Percentiles rank a stretch among this genome's conserved stretches.
These are phyloP conservation scores for Calvatia gigantea DNA, from an alignment of 768 basidiomycete species.

Conservation along the genomic window DNA sequence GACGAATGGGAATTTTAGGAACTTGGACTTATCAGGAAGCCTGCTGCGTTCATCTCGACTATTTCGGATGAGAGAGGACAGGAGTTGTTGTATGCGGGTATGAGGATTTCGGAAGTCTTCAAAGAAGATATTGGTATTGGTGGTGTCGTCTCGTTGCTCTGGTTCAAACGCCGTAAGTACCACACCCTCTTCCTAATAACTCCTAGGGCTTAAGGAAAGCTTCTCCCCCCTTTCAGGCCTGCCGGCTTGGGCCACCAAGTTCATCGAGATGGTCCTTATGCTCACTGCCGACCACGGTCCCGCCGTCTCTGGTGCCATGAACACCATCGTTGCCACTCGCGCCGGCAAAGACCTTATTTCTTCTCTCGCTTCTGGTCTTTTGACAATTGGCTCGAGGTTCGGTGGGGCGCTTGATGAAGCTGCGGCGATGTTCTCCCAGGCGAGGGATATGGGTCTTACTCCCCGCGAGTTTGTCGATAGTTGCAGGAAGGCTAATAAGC, in stretches of 20 bases:
- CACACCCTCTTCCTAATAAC: neutral
- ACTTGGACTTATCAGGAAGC: conserved; percentile 97
- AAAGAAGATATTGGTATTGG: conserved; percentile 96
- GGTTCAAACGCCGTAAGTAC: conserved; percentile 87
- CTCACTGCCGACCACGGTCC: conserved; percentile 98
- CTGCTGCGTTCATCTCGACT: conserved; percentile 97
- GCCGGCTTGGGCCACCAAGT: conserved; percentile 93
- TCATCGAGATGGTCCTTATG: conserved; percentile 99
- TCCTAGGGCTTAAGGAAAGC: neutral
- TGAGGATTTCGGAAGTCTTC: conserved; percentile 99
- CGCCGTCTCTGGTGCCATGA: conserved; percentile 98
- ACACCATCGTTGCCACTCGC: conserved; percentile 97
- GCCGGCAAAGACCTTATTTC: conserved; percentile 99
- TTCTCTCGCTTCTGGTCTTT: conserved; percentile 89
- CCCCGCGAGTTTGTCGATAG: conserved; percentile 98
- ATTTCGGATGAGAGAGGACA: conserved; percentile 99
- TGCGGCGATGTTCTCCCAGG: conserved; percentile 91
- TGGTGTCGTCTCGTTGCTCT: conserved; percentile 92
- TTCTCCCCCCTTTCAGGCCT: conserved; percentile 41
- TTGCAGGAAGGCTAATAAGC: conserved; percentile 89
- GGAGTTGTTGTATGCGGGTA: conserved; percentile 96
- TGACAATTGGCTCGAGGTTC: conserved; percentile 97
- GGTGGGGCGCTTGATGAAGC: conserved; percentile 99
- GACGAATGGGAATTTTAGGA: no score
- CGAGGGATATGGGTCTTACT: conserved; percentile 86